Evolutionary conservation across 78 protist species (phyloP).

Genomic region (Anaeramoeba flamelloides): DNA sequence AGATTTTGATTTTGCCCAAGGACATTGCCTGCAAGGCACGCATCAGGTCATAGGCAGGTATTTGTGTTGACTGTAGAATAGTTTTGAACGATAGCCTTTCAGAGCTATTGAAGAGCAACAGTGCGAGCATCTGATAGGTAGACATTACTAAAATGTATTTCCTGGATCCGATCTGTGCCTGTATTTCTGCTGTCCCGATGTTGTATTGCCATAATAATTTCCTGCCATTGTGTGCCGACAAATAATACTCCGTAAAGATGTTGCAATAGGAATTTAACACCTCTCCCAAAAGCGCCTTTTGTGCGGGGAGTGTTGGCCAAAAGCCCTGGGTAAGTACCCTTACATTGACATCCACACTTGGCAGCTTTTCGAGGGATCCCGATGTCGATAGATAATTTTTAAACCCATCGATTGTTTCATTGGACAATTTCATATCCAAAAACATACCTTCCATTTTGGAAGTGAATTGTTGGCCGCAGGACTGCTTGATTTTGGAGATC

Average conservation of each 20-base stretch:
- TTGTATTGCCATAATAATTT: background rate
- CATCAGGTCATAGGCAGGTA: background rate
- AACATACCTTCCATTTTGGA: constrained; percentile 1
- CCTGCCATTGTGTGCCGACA: background rate
- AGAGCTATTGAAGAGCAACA: background rate
- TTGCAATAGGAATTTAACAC: background rate
- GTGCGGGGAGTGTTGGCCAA: background rate
- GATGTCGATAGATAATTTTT: background rate
- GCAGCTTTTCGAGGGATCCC: background rate
- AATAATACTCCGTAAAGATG: background rate
- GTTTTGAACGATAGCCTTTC: background rate
- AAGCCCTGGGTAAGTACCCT: background rate
- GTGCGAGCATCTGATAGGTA: background rate
- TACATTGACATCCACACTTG: background rate
- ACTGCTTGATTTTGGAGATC: background rate
- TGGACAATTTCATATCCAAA: background rate
- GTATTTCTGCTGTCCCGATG: background rate
- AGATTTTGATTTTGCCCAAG: background rate
- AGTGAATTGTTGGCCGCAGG: background rate
- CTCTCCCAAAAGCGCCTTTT: background rate
- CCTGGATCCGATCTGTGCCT: background rate
- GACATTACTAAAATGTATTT: background rate
- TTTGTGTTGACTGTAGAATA: background rate
- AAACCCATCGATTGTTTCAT: background rate
- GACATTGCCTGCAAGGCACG: background rate